Base-by-base conservation (phyloP, 306 rosid genomes). In the Lagenaria siceraria region DNA sequence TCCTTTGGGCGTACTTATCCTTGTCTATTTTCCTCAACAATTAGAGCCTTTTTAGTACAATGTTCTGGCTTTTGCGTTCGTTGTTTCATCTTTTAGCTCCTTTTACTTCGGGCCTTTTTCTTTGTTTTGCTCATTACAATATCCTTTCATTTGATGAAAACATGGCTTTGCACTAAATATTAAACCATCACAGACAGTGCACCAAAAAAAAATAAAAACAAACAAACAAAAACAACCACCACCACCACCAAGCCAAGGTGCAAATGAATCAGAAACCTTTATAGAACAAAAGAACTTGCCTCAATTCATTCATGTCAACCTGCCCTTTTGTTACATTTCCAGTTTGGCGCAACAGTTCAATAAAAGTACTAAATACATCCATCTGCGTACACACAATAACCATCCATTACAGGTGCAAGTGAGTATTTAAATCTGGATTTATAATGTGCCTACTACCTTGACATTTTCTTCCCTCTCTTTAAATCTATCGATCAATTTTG, bases 381-480 rank as follows among this genome's bases (percentile, higher is more conserved):
- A 96, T 96, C 99, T 96, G 90, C 87, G 81, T 79, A 80, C 43
- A 81, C 66, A 81, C 48, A 84, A 86, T 74, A 80, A 76, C 82
- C 63, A 84, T 86, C 70, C 70, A 24, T 66, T 66, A 35, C 22
- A 12, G 18, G 31, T 60, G 63, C 48, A 35, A 46, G 51, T 76
- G 78, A 81, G 78, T 71, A 29, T 31, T 55, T 22, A 48, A 75
- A 40, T 76, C 14, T 49, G 19, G 58, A 77, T 64, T n/a, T 21
- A 58, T 58, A 29, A 78, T 15, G 59, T 51, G 79, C 78, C 78
- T 75, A 87, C 92, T 78, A 90, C 99, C 99, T 96, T 96, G 78
- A 96, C 98, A 89, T 89, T 96, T 84, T 92, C 99, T 84, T 96
- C 99, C 88, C 99, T 90, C 87, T 96, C 99, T 81, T 88, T 96